Percentiles rank a stretch among this genome's conserved stretches.
Evolutionary conservation across 768 basidiomycete species (phyloP).

Genomic region (Naganishia vaughanmartiniae): DNA sequence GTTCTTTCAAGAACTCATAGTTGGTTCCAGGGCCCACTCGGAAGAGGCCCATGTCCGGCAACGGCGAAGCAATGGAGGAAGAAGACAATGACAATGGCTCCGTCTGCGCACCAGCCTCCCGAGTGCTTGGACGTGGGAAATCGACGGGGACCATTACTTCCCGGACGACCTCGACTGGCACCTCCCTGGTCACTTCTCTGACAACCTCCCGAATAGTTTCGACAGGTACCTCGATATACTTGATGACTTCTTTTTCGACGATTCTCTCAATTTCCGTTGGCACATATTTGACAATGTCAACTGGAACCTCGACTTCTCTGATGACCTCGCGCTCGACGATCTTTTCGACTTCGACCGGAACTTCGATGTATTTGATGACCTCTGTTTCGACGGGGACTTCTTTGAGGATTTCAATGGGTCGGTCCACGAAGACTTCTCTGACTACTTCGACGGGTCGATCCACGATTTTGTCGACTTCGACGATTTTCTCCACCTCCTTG

Average conservation of each 20-base stretch:
- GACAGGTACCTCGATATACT: slow-evolving; percentile 37
- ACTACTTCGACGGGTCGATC: slow-evolving; percentile 44
- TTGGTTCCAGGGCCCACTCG: slow-evolving; percentile 41
- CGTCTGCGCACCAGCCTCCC: slow-evolving; percentile 33
- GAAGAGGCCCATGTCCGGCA: slow-evolving; percentile 44
- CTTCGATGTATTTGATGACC: slow-evolving; percentile 32
- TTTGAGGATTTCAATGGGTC: slow-evolving; percentile 36
- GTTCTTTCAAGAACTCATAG: slow-evolving; percentile 52
- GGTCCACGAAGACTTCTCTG: slow-evolving; percentile 37
- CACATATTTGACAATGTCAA: slow-evolving; percentile 37
- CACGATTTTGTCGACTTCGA: slow-evolving; percentile 40
- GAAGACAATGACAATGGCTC: slow-evolving; percentile 33
- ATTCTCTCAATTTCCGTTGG: slow-evolving; percentile 37
- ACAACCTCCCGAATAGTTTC: slow-evolving; percentile 42
- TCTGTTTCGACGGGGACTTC: slow-evolving; percentile 42
- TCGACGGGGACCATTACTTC: slow-evolving; percentile 46
- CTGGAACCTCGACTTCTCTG: slow-evolving; percentile 41
- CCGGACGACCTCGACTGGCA: slow-evolving; percentile 35
- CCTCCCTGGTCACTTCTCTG: slow-evolving; percentile 39
- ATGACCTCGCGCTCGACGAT: slow-evolving; percentile 42
- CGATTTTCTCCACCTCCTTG: slow-evolving; percentile 35
- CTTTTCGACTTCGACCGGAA: slow-evolving; percentile 37
- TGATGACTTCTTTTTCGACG: slow-evolving; percentile 37
- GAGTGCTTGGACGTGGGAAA: slow-evolving; percentile 23
- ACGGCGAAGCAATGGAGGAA: slow-evolving; percentile 28